phyloP scores from a whole-genome alignment of 768 basidiomycete genomes.

The Pulveroboletus sp. region DNA sequence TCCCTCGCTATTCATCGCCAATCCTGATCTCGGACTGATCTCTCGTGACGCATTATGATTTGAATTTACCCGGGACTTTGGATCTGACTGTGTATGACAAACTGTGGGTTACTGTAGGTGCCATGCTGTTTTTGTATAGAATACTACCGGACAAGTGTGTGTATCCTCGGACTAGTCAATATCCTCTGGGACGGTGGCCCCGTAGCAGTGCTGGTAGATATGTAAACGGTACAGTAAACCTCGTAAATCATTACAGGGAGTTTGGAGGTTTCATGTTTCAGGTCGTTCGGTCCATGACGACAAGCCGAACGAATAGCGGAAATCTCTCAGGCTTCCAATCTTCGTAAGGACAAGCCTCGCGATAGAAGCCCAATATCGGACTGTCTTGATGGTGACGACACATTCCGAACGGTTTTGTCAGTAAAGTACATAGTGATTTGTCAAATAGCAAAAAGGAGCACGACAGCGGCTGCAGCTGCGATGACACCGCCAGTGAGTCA shows the following conservation, averaged over 20 bases:
- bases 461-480: neutral
- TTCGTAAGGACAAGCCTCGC: no score
- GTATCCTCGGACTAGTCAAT: slow-evolving; percentile 5
- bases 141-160: neutral
- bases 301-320: neutral
- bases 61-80: slow-evolving; percentile 1
- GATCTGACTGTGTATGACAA: neutral
- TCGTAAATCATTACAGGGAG: no score
- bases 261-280: neutral
- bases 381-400: no score
- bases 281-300: neutral
- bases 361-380: no score
- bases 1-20: slow-evolving; percentile 67
- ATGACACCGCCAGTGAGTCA: slow-evolving; percentile 8
- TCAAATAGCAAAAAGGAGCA: neutral
- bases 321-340: neutral
- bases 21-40: slow-evolving; percentile 41
- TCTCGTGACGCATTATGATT: slow-evolving; percentile 11
- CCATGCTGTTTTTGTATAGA: slow-evolving; percentile 7
- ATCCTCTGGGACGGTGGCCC: slow-evolving; percentile 1
- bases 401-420: no score
- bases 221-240: neutral
- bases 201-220: neutral
- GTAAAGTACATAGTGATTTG: neutral
- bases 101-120: slow-evolving; percentile 1